Conservation (phyloP, 176 grass and related monocot species). For the Bolboschoenus planiculmis region DNA sequence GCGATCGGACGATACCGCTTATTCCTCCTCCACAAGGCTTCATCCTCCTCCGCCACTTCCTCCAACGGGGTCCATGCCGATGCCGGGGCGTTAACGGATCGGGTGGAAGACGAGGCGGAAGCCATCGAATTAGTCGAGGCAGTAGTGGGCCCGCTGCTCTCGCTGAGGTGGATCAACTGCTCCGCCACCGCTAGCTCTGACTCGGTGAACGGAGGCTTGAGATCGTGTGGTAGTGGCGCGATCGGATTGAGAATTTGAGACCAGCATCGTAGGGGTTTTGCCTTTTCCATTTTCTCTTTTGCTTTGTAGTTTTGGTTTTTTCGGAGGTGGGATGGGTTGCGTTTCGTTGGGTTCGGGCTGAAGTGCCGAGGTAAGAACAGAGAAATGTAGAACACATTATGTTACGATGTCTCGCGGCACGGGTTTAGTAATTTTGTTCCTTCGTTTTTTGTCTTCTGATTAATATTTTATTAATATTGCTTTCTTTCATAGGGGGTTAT, state of each 20-base stretch:
- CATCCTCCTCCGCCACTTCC: slow-evolving; percentile 27
- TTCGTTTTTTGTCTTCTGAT: background rate
- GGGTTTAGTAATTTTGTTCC: background rate
- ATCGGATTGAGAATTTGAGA: background rate
- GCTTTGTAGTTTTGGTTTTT: background rate
- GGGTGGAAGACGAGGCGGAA: slow-evolving; percentile 25
- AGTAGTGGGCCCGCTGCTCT: slow-evolving; percentile 10
- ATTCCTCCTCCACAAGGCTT: slow-evolving; percentile 24
- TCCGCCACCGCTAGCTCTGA: slow-evolving; percentile 36
- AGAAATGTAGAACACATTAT: background rate
- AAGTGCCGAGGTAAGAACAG: background rate
- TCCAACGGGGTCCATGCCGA: background rate
- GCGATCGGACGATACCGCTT: slow-evolving; percentile 41
- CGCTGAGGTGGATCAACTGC: slow-evolving; percentile 35
- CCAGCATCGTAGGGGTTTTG: background rate
- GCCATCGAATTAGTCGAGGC: background rate
- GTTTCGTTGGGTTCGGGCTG: background rate
- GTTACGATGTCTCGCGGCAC: slow-evolving; percentile 5
- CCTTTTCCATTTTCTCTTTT: background rate
- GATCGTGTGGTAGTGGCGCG: background rate
- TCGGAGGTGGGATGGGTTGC: slow-evolving; percentile 10
- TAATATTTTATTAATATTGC: background rate
- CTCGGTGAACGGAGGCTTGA: slow-evolving; percentile 21
- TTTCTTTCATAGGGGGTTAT: background rate
- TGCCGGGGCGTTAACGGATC: slow-evolving; percentile 8